Evolutionary conservation across 352 stramenopile species (phyloP).

Genomic region (Globisporangium paddicum): DNA sequence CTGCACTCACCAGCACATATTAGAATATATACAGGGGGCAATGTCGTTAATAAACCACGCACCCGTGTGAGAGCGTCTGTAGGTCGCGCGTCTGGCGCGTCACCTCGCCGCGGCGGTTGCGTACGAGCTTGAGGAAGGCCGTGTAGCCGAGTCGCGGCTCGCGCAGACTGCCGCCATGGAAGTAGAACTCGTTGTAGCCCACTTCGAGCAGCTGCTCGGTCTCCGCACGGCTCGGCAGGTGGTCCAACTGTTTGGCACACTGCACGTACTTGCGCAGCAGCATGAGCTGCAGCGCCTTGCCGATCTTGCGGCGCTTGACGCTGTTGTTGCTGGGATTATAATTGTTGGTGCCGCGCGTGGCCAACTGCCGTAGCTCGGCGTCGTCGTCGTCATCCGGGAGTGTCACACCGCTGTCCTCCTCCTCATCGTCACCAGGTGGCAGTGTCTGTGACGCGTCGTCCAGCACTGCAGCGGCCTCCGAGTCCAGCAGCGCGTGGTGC

Average conservation of each 20-base stretch:
- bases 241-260: constrained; percentile 41
- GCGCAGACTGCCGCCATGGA: constrained; percentile 49
- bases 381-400: constrained; percentile 16
- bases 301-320: constrained; percentile 36
- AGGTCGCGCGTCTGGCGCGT: constrained; percentile 19
- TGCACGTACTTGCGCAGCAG: constrained; percentile 59
- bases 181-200: constrained; percentile 68
- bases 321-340: not conserved
- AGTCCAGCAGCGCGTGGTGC: constrained; percentile 10
- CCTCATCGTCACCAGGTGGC: constrained; percentile 6
- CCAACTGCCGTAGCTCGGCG: constrained; percentile 14
- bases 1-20: constrained; percentile 7
- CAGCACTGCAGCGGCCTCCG: constrained; percentile 4
- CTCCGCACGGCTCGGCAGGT: constrained; percentile 35
- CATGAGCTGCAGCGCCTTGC: constrained; percentile 53
- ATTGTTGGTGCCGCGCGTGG: not conserved
- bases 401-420: constrained; percentile 15
- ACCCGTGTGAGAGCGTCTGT: constrained; percentile 17
- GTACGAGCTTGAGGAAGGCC: constrained; percentile 63
- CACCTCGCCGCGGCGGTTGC: constrained; percentile 56
- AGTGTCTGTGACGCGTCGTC: constrained; percentile 6
- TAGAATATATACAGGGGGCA: too few species aligned
- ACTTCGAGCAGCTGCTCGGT: constrained; percentile 66
- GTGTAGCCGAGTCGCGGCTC: constrained; percentile 52
- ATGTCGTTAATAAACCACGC: not conserved